These are phyloP conservation scores for Microcera coccophila DNA, from an alignment of 2,329 filamentous ascomycete species.

Conservation along the genomic window DNA sequence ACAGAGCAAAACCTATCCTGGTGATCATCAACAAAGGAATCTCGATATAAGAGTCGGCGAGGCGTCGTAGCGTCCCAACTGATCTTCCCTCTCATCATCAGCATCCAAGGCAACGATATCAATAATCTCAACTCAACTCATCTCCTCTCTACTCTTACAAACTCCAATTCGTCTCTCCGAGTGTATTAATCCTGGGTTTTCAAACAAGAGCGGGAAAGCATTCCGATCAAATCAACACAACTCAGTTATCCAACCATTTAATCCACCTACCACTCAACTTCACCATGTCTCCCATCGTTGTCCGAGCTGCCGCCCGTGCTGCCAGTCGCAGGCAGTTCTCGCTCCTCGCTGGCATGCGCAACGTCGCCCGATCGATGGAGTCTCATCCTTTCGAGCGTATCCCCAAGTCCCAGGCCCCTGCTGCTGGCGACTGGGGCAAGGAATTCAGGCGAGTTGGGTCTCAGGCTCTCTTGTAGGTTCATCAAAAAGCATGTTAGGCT, in stretches of 20 bases:
- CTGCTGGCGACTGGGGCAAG: slow-evolving; percentile 31
- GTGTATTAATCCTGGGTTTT: slow-evolving; percentile 12
- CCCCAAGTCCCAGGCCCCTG: slow-evolving; percentile 24
- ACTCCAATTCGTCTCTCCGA: slow-evolving; percentile 18
- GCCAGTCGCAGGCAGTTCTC: slow-evolving; percentile 34
- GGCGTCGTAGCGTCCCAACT: slow-evolving; percentile 14
- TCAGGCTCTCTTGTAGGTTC: slow-evolving; percentile 33
- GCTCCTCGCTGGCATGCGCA: slow-evolving; percentile 31
- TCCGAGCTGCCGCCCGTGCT: slow-evolving; percentile 29
- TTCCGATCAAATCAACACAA: slow-evolving; percentile 10
- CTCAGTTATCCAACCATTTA: slow-evolving; percentile 9
- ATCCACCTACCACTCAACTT: slow-evolving; percentile 15
- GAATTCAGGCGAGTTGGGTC: slow-evolving; percentile 30
- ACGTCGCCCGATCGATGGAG: slow-evolving; percentile 32
- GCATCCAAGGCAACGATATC: slow-evolving; percentile 11
- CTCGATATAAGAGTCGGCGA: slow-evolving; percentile 23
- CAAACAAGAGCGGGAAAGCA: slow-evolving; percentile 5
- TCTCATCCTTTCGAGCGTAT: slow-evolving; percentile 36
- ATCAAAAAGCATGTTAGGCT: not conserved
- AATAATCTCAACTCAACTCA: slow-evolving; percentile 8
- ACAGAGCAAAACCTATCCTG: slow-evolving; percentile 8
- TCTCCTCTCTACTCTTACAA: slow-evolving; percentile 13
- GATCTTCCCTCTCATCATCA: slow-evolving; percentile 19
- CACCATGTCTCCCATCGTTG: slow-evolving; percentile 28
- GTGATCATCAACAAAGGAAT: not conserved